Evolutionary conservation across 2,329 filamentous ascomycete genomes (phyloP).

Genomic region (Nannizziopsis barbatae): DNA sequence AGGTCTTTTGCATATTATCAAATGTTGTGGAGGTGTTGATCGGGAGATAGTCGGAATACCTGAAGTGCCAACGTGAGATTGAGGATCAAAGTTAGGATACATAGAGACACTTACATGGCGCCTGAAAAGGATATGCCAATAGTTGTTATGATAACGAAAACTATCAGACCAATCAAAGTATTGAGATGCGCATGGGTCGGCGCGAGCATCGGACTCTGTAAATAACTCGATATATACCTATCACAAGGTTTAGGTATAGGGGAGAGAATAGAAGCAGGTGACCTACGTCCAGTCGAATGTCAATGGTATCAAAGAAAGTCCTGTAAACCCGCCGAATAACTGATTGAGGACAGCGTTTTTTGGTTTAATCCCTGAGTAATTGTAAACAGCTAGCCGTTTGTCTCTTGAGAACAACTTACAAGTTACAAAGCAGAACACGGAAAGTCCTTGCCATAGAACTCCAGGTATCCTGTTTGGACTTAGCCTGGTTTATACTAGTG

Average conservation of each 20-base stretch:
- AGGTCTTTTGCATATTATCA: conserved; percentile 54
- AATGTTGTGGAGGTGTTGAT: conserved; percentile 61
- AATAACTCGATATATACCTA: conserved; percentile 44
- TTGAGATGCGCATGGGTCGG: conserved; percentile 67
- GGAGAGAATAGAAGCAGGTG: conserved; percentile 2
- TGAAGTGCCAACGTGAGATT: neutral
- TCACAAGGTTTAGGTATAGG: neutral
- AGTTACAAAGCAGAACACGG: conserved; percentile 55
- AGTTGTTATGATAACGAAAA: conserved; percentile 53
- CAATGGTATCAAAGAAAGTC: conserved; percentile 56
- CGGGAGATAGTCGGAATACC: conserved; percentile 45
- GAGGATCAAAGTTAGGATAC: neutral
- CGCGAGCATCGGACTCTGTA: conserved; percentile 56
- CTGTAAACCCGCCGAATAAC: conserved; percentile 58
- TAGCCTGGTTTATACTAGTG: conserved; percentile 32
- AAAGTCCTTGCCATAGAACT: conserved; percentile 54
- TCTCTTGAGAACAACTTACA: conserved; percentile 22
- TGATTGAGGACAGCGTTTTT: conserved; percentile 59
- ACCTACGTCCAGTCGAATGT: conserved; percentile 65
- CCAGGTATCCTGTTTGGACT: conserved; percentile 40
- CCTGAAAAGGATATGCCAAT: conserved; percentile 55
- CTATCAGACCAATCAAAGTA: conserved; percentile 54
- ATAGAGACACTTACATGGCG: conserved; percentile 46
- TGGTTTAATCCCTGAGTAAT: conserved; percentile 60
- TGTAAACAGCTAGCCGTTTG: conserved; percentile 33